A percentile compares a stretch with the other conserved stretches of the same genome.
phyloP scores from a whole-genome alignment of 23 red algal genomes.

The Agarophyton chilense region DNA sequence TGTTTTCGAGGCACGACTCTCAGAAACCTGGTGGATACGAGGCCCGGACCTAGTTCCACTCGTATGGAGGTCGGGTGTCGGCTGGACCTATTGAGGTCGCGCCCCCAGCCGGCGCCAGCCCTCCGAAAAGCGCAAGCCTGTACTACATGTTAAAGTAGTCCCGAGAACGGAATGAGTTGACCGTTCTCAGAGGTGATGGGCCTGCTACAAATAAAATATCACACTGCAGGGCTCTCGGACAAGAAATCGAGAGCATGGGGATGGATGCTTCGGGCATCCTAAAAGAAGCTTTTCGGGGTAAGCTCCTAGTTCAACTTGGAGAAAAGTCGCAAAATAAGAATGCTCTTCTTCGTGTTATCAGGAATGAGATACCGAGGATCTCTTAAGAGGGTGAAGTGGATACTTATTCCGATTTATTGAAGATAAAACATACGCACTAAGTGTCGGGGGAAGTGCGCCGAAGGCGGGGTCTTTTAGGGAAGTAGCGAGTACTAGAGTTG shows the following conservation, averaged over 20 bases:
- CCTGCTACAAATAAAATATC: conserved; percentile 17
- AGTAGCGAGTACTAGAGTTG: background rate
- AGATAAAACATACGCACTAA: background rate
- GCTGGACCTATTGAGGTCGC: conserved; percentile 12
- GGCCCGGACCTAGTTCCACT: background rate
- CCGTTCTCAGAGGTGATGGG: background rate
- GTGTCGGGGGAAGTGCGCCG: too few species aligned
- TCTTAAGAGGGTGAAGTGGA: background rate
- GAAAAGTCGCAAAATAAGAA: background rate
- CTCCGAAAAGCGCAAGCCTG: conserved; percentile 12
- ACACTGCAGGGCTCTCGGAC: background rate
- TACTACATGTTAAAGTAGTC: background rate
- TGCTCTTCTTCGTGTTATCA: background rate
- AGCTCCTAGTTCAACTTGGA: background rate
- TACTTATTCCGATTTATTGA: background rate
- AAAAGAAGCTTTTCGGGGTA: background rate
- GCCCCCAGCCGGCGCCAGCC: conserved; percentile 21
- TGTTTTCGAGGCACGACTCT: too few species aligned
- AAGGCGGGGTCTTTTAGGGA: background rate
- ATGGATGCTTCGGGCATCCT: background rate
- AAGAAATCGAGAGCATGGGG: background rate
- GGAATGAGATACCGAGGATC: background rate
- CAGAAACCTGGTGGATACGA: conserved; percentile 1
- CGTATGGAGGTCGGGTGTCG: conserved; percentile 12
- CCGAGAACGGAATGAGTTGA: background rate